Evolutionary conservation across 371 early-diverging fungal genomes (phyloP), one percentile per base, ranked within the genome.

Genomic region (Apophysomyces elegans): DNA sequence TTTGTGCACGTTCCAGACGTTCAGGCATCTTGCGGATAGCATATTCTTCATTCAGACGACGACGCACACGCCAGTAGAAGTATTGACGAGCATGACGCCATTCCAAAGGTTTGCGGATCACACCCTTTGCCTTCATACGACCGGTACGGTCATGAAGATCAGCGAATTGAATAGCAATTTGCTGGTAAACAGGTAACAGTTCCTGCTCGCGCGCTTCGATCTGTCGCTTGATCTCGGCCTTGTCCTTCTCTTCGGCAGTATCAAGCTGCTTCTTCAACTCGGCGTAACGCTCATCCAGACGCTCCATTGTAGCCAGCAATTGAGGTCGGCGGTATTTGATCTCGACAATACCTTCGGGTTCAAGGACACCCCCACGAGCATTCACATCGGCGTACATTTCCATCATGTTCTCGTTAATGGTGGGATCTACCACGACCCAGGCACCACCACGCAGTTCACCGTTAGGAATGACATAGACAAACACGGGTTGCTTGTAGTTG

Each of bases 381-480:
- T 91, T 85, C 54, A 80, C 83, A 75, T 98, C 97, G 16, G 97
- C 98, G 72, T 98, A 96, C 96, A 99, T 98, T 78, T 95, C 97
- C 96, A 99, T 99, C 90, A 94, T 93, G 59, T 95, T 90, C 41
- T 90, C 76, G 83, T 99, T 98, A 80, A 99, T 99, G n/a, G 94
- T 93, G 16, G 98, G 95, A 72, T 99, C 99, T 7, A 99, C 84
- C 1, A 99, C 98, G 32, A 99, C 99, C 99, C 99, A 99, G 7
- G 99, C 96, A 67, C 99, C 99, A 76, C 99, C 99, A 74, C 99
- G 92, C 60, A 99, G 88, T 80, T 99, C 98, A 70, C 97, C 97
- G 69, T 93, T 90, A 44, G 95, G 95, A 11, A 96, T 80, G 35
- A 99, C 79, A 76, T 99, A 99, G n/a, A 98, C 93, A 74, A 99